phyloP scores from a whole-genome alignment of 108 stramenopile species.

The Discostella pseudostelligera region DNA sequence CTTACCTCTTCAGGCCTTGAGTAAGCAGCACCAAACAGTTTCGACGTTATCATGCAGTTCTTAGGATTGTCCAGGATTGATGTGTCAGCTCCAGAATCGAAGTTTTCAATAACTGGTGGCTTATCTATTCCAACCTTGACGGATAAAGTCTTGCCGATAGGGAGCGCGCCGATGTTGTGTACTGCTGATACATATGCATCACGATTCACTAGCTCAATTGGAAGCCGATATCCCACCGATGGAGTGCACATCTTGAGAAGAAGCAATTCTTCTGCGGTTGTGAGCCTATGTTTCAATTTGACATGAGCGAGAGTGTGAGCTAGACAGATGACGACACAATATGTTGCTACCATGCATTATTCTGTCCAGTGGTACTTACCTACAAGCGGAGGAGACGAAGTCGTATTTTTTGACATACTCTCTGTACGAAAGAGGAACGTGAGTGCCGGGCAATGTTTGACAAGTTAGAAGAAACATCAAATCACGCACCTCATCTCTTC shows the following conservation, averaged over 20 bases:
- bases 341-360: neutral
- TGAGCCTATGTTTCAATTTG: conserved; percentile 50
- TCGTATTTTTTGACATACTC: conserved; percentile 87
- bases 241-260: conserved; percentile 82
- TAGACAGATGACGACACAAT: neutral
- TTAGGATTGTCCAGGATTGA: conserved; percentile 86
- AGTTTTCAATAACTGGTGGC: conserved; percentile 78
- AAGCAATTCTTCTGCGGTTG: conserved; percentile 88
- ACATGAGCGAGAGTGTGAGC: too few species aligned
- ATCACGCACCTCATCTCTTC: conserved; percentile 73
- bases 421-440: neutral
- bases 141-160: conserved; percentile 72
- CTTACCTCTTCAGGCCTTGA: conserved; percentile 79
- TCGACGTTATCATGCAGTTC: conserved; percentile 81
- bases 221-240: conserved; percentile 62
- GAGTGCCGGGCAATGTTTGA: neutral
- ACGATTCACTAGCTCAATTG: conserved; percentile 74
- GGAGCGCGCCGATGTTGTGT: conserved; percentile 71
- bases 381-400: conserved; percentile 86
- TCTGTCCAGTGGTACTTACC: neutral
- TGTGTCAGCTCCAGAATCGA: conserved; percentile 78
- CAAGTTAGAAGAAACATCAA: neutral
- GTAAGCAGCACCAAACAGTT: conserved; percentile 90
- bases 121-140: conserved; percentile 80
- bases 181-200: conserved; percentile 86